Conservation (phyloP, 2,329 filamentous ascomycete species). For the Aquanectria penicillioides region DNA sequence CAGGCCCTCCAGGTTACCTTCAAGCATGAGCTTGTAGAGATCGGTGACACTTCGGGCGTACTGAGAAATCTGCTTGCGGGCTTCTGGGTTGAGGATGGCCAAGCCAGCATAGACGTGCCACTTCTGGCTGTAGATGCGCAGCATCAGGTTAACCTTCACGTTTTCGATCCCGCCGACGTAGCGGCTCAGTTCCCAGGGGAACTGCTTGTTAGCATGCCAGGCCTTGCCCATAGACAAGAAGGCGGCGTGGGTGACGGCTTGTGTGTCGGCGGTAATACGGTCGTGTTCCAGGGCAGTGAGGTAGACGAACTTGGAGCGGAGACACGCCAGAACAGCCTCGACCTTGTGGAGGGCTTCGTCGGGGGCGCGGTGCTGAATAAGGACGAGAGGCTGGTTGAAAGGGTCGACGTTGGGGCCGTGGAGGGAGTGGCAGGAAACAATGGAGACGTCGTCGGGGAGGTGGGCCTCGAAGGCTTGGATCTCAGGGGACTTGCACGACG, state of each 20-base stretch:
- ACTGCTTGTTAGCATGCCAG: slow-evolving; percentile 94
- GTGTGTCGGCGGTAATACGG: slow-evolving; percentile 96
- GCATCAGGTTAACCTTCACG: slow-evolving; percentile 97
- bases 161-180: slow-evolving; percentile 99
- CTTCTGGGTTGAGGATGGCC: slow-evolving; percentile 94
- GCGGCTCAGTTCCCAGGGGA: slow-evolving; percentile 95
- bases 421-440: slow-evolving; percentile 95
- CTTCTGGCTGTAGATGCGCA: slow-evolving; percentile 98
- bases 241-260: slow-evolving; percentile 96
- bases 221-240: slow-evolving; percentile 98
- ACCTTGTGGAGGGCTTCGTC: slow-evolving; percentile 81
- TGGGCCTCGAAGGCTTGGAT: slow-evolving; percentile 92
- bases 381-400: slow-evolving; percentile 87
- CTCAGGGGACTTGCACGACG: slow-evolving; percentile 97
- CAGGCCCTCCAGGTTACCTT: slow-evolving; percentile 80
- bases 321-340: slow-evolving; percentile 81
- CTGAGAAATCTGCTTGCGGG: slow-evolving; percentile 90
- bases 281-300: slow-evolving; percentile 90
- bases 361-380: slow-evolving; percentile 92
- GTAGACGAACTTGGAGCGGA: slow-evolving; percentile 86
- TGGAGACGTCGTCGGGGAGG: slow-evolving; percentile 88
- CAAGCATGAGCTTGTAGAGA: slow-evolving; percentile 96
- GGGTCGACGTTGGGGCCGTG: slow-evolving; percentile 93
- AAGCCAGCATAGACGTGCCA: slow-evolving; percentile 99
- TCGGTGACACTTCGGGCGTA: slow-evolving; percentile 94